phyloP scores from a whole-genome alignment of 495 filamentous ascomycete genomes.

The Aspergillus cavernicola region DNA sequence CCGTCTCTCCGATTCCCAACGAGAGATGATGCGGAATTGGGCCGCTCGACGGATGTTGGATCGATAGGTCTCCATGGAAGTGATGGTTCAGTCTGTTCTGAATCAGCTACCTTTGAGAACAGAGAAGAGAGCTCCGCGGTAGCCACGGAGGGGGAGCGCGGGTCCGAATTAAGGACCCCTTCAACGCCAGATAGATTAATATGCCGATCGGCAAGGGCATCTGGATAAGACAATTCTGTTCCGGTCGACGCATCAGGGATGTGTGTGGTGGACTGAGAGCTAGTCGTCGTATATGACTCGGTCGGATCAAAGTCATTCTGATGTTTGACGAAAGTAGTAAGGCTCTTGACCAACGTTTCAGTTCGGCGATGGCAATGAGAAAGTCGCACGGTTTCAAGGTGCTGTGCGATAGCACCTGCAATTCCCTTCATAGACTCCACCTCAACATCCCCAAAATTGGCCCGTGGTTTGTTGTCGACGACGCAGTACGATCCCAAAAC shows the following conservation, averaged over 20 bases:
- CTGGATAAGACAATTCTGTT: neutral
- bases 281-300: slow-evolving; percentile 14
- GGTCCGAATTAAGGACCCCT: neutral
- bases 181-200: neutral
- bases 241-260: neutral
- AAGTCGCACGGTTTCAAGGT: slow-evolving; percentile 33
- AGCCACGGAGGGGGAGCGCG: slow-evolving; percentile 1
- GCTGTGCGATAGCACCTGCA: slow-evolving; percentile 27
- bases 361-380: slow-evolving; percentile 26
- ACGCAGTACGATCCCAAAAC: slow-evolving; percentile 62
- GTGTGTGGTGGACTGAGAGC: slow-evolving; percentile 4
- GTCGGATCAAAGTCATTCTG: slow-evolving; percentile 26
- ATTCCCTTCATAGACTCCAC: slow-evolving; percentile 29
- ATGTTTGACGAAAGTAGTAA: slow-evolving; percentile 31
- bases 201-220: neutral
- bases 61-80: neutral
- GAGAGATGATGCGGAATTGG: slow-evolving; percentile 4
- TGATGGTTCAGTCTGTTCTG: slow-evolving; percentile 6
- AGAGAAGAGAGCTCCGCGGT: slow-evolving; percentile 12
- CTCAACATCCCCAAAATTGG: slow-evolving; percentile 27
- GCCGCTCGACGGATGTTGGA: neutral
- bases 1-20: neutral
- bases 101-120: slow-evolving; percentile 9
- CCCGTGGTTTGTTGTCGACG: slow-evolving; percentile 50
- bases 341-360: slow-evolving; percentile 28